Evolutionary conservation across 2,329 filamentous ascomycete genomes (phyloP), one percentile per base, ranked within the genome.

Genomic region (Apiospora koreana): DNA sequence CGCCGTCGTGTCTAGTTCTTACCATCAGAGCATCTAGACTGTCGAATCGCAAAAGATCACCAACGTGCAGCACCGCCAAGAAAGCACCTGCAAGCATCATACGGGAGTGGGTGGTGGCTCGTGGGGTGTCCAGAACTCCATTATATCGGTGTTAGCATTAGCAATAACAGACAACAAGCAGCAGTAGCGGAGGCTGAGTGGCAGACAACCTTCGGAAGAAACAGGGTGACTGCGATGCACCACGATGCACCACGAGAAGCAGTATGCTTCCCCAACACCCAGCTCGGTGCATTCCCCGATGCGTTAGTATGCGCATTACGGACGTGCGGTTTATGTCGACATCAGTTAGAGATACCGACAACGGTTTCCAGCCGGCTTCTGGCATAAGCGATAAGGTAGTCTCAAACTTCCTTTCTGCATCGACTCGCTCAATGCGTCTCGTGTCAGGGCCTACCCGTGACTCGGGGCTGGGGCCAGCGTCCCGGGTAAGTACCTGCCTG

Each of bases 241-340:
- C 28, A 35, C 54, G 54, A 62, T 62, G 54, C 54, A 62, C 54
- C 31, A 62, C 54, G 54, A 62, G 54, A 62, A 62, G 31, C 54
- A 62, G 18, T n/a, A n/a, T n/a, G 3, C 16, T 16, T 43, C 14
- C 41, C 41, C 41, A 43, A 5, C 41, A 43, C 41, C 18, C 43
- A 46, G 18, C 43, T n/a, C 21, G 18, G 18, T 7, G 43, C 43
- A 46, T 16, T 16, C 41, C 41, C 54, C 28, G 18, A 58, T 58
- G 50, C 31, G 9, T 21, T 35, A n/a, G 35, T n/a, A 62, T 35
- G 31, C 21, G 54, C 31, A 62, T 62, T n/a, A 18, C 54, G 54
- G 54, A 18, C 54, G 21, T 54, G 31, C 48, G 14, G 48, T 28
- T 28, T 31, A 25, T 54, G 48, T n/a, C n/a, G n/a, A n/a, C n/a